Percentiles rank a stretch among this genome's conserved stretches.
These are phyloP conservation scores for Chlamydomonas incerta DNA, from an alignment of 139 green algal genomes.

Conservation along the genomic window DNA sequence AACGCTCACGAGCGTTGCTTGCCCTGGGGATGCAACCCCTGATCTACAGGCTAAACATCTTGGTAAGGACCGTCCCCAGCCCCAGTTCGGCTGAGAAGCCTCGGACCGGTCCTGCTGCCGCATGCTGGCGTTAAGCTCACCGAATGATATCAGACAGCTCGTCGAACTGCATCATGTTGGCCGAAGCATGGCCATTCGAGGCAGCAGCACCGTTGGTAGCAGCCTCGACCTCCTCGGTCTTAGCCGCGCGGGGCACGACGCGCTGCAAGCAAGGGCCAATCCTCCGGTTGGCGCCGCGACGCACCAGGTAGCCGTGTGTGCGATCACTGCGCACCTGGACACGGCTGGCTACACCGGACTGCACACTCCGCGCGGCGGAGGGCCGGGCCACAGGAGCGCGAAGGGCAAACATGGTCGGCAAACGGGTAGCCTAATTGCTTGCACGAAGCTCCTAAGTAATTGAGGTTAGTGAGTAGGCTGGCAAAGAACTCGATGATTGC, in stretches of 20 bases:
- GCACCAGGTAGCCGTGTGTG: neutral
- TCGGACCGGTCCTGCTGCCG: no score
- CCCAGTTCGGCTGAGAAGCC: no score
- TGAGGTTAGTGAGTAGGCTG: no score
- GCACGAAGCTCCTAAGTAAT: no score
- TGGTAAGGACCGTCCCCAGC: no score
- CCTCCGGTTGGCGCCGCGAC: neutral
- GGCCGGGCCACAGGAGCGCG: neutral
- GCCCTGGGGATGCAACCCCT: no score
- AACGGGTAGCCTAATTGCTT: neutral
- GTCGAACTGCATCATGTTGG: slow-evolving; percentile 83
- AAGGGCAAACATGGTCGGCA: neutral
- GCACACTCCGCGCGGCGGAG: neutral
- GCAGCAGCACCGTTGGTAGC: slow-evolving; percentile 19
- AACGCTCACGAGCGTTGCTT: no score
- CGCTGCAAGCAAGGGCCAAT: slow-evolving; percentile 14
- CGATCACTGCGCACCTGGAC: slow-evolving; percentile 15
- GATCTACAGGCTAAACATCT: no score
- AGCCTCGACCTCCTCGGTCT: slow-evolving; percentile 42
- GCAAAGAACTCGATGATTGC: no score
- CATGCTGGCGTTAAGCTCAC: slow-evolving; percentile 40
- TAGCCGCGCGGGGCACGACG: slow-evolving; percentile 32
- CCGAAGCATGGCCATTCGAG: neutral
- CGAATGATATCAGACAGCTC: slow-evolving; percentile 88
- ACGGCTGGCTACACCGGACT: neutral